Evolutionary conservation across 1,284 basidiomycete genomes (phyloP), one percentile per base, ranked within the genome.

Genomic region (Omphalotus olearius): DNA sequence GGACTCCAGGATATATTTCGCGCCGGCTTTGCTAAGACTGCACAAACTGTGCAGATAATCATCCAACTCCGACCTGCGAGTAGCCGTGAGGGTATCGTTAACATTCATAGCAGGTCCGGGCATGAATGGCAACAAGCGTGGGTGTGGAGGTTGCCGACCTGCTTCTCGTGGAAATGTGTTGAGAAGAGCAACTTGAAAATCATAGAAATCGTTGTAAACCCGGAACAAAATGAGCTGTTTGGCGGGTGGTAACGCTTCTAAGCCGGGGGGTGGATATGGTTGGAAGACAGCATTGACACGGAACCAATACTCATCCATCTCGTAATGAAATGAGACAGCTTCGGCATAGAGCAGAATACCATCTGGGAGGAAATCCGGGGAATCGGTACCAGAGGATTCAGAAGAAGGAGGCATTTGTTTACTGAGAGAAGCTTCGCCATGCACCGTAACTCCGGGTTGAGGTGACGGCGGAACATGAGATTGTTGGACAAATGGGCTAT

Each of bases 241-340:
- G 11, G 89, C 83, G 3, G 78, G 79, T 37, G 82, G 86, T 39
- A 86, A 75, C 36, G 64, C 64, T 47, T 67, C 67, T 43, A 76
- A 75, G 20, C 75, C 79, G 2, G 78, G 65, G 5, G 75, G 70
- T 53, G 80, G 78, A 60, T 89, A 91, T 0, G 93, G 91, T 57
- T 93, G 86, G 69, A 88, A 98, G 43, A 86, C 71, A 42, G 91
- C 94, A 63, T 96, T 85, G 46, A 98, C 80, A 36, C 94, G 85
- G 80, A 98, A 99, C 94, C 96, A 98, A 69, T 94, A 98, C 62
- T 96, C 91, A 13, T 93, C 87, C 74, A 90, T 90, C 68, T 99
- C 97, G 64, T 83, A 89, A 70, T 99, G 97, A 76, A 97, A 98
- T 10, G 93, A 95, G 52, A 94, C 91, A 47, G 99, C 93, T 54